Evolutionary conservation across 2,329 filamentous ascomycete species (phyloP).

Genomic region (Didymella arachidicola): DNA sequence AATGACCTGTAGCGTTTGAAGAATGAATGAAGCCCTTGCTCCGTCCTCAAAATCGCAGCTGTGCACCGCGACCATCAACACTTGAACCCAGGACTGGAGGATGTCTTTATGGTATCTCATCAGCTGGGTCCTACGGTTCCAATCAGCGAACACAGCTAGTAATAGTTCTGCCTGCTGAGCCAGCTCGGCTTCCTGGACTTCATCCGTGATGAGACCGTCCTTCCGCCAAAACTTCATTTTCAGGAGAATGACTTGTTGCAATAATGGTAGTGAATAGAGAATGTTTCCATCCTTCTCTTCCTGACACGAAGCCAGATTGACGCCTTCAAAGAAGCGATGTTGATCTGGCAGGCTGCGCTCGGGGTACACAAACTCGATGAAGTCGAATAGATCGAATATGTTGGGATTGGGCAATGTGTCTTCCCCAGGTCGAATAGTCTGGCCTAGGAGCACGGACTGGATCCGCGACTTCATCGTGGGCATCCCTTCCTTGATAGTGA

Average conservation of each 20-base stretch:
- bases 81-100: conserved; percentile 82
- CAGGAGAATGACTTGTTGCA: conserved; percentile 76
- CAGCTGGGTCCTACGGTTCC: conserved; percentile 70
- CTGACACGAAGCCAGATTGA: conserved; percentile 71
- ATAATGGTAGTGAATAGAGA: conserved; percentile 73
- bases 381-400: conserved; percentile 93
- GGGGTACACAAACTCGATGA: conserved; percentile 71
- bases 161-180: conserved; percentile 62
- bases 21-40: conserved; percentile 76
- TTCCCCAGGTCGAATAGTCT: conserved; percentile 71
- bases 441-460: conserved; percentile 75
- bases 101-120: conserved; percentile 67
- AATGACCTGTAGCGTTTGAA: conserved; percentile 86
- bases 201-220: conserved; percentile 52
- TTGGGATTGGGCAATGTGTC: conserved; percentile 73
- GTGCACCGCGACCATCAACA: conserved; percentile 83
- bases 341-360: conserved; percentile 58
- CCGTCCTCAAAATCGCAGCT: conserved; percentile 79
- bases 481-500: conserved; percentile 73
- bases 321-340: conserved; percentile 67
- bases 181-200: conserved; percentile 28
- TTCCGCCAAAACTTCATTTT: conserved; percentile 69
- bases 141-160: conserved; percentile 66
- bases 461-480: conserved; percentile 60
- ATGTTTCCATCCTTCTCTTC: conserved; percentile 64